phyloP scores from a whole-genome alignment of 768 basidiomycete genomes.

The Clitopilus hobsonii region DNA sequence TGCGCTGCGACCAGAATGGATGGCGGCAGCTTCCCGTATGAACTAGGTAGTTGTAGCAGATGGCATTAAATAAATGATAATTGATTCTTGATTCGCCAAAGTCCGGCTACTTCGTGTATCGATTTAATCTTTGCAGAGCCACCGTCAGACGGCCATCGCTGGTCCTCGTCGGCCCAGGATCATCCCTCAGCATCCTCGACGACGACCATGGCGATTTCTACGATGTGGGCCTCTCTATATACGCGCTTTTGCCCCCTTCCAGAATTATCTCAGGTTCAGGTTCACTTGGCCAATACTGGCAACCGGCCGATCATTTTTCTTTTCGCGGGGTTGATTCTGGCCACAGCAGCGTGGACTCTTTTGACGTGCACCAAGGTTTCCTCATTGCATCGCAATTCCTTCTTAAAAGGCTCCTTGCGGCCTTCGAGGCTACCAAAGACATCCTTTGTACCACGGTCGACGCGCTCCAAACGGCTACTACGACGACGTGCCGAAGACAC shows the following conservation, averaged over 20 bases:
- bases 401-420: neutral
- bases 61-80: neutral
- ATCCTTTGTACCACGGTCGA: neutral
- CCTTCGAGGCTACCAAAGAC: neutral
- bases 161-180: neutral
- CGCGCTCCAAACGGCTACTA: neutral
- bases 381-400: neutral
- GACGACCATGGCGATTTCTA: too few relatives aligned
- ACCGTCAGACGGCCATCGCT: neutral
- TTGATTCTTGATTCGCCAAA: neutral
- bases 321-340: neutral
- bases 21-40: neutral
- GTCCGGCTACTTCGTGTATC: neutral
- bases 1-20: neutral
- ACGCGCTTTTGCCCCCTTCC: neutral
- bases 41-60: neutral
- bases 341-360: neutral
- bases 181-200: neutral
- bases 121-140: neutral
- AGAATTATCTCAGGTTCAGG: neutral
- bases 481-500: neutral
- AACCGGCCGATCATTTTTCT: neutral
- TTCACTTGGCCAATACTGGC: neutral
- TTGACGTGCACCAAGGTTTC: neutral
- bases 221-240: neutral